Conservation (phyloP, 2,329 filamentous ascomycete species). For the Aschersonia sp. region DNA sequence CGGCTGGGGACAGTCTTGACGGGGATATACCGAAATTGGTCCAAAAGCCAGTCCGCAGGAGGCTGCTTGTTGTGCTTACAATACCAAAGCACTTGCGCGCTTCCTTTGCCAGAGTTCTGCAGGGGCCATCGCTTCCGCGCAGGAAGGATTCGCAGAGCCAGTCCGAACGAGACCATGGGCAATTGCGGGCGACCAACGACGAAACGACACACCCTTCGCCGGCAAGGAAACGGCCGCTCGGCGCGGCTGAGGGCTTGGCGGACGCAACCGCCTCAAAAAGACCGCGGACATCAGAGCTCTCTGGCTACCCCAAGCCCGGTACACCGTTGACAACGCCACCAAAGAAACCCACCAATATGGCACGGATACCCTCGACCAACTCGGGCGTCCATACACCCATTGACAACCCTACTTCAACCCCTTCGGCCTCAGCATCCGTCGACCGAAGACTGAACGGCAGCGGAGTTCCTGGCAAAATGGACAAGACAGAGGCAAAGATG, state of each 20-base stretch:
- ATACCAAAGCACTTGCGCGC: constrained; percentile 32
- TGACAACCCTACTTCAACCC: constrained; percentile 21
- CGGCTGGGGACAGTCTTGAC: constrained; percentile 15
- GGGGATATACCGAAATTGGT: constrained; percentile 10
- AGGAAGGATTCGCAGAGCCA: constrained; percentile 20
- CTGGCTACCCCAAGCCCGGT: constrained; percentile 16
- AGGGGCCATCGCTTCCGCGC: constrained; percentile 15
- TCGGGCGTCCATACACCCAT: constrained; percentile 38
- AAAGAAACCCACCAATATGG: constrained; percentile 36
- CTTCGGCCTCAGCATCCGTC: constrained; percentile 9
- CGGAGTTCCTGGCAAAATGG: constrained; percentile 11
- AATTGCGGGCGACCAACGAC: constrained; percentile 9
- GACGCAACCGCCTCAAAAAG: constrained; percentile 24
- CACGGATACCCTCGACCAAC: constrained; percentile 36
- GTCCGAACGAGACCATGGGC: constrained; percentile 7
- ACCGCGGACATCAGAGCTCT: constrained; percentile 26
- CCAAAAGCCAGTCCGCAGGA: constrained; percentile 6
- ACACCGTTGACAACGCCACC: constrained; percentile 33
- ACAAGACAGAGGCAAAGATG: constrained; percentile 9
- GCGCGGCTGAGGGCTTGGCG: constrained; percentile 17
- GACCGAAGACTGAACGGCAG: constrained; percentile 18
- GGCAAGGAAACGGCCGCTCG: constrained; percentile 35
- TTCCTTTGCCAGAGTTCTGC: constrained; percentile 29
- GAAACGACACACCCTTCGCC: constrained; percentile 19
- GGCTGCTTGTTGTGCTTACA: constrained; percentile 29